A percentile compares a stretch with the other conserved stretches of the same genome.
Conservation (phyloP, 768 basidiomycete species). For the Holtermannia corniformis region DNA sequence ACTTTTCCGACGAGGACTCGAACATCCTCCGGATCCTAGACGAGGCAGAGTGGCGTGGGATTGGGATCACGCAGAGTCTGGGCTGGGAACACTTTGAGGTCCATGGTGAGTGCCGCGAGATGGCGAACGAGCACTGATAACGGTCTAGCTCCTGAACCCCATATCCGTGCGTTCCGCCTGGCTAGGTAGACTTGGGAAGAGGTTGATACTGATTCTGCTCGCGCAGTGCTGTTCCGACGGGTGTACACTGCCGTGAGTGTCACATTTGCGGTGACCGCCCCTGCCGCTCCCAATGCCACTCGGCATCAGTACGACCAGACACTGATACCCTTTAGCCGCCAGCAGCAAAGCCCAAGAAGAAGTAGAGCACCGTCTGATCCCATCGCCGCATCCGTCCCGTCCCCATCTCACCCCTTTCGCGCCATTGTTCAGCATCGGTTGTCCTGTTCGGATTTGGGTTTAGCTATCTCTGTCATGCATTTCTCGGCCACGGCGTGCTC, state of each 20-base stretch:
- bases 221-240: background rate
- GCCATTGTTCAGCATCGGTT: background rate
- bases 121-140: background rate
- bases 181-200: background rate
- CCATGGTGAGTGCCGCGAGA: slow-evolving; percentile 51
- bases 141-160: slow-evolving; percentile 38
- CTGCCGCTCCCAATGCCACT: no score
- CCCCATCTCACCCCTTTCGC: background rate
- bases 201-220: background rate
- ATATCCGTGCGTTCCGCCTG: slow-evolving; percentile 36
- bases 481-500: no score
- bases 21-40: slow-evolving; percentile 70
- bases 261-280: no score
- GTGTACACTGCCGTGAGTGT: background rate
- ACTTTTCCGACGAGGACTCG: slow-evolving; percentile 61
- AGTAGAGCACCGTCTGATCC: background rate
- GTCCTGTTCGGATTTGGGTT: background rate
- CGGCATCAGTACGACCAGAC: background rate
- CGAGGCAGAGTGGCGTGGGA: slow-evolving; percentile 89
- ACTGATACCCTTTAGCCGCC: background rate
- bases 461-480: no score
- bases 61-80: slow-evolving; percentile 89
- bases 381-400: background rate
- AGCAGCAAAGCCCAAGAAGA: background rate
- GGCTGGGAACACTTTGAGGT: slow-evolving; percentile 98